phyloP scores from a whole-genome alignment of 805 yeast species.

The Grigorovia transvaalensis region DNA sequence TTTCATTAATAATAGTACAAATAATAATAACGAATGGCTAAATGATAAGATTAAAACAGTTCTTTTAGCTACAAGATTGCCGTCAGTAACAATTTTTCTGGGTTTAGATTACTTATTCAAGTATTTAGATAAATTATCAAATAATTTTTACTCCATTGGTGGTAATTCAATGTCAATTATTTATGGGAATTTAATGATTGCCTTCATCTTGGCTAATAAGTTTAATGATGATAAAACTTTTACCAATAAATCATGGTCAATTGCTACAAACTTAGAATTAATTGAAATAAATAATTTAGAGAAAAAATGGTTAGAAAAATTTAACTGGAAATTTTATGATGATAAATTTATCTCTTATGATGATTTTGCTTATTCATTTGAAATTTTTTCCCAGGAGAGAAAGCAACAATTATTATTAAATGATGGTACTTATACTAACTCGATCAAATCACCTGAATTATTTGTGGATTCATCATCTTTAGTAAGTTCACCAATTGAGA shows the following conservation, averaged over 20 bases:
- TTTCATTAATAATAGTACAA: background rate
- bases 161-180: conserved; percentile 30
- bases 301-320: conserved; percentile 52
- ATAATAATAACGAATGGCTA: conserved; percentile 27
- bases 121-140: conserved; percentile 35
- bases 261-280: conserved; percentile 78
- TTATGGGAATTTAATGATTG: conserved; percentile 49
- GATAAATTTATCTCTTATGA: conserved; percentile 21
- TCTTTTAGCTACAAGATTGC: conserved; percentile 77
- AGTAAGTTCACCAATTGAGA: background rate
- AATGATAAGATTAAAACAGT: conserved; percentile 54
- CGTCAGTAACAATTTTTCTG: conserved; percentile 68
- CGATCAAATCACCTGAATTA: no score
- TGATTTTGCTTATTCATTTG: conserved; percentile 18
- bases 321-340: conserved; percentile 50
- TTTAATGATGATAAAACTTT: conserved; percentile 95
- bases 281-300: conserved; percentile 55
- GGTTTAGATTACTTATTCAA: conserved; percentile 72
- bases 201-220: conserved; percentile 80
- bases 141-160: conserved; percentile 24
- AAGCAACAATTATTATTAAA: background rate
- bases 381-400: conserved; percentile 13
- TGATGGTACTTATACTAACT: no score
- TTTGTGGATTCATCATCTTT: background rate
- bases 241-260: conserved; percentile 90